phyloP scores from a whole-genome alignment of 805 yeast genomes.

The Yamadazyma scolyti region DNA sequence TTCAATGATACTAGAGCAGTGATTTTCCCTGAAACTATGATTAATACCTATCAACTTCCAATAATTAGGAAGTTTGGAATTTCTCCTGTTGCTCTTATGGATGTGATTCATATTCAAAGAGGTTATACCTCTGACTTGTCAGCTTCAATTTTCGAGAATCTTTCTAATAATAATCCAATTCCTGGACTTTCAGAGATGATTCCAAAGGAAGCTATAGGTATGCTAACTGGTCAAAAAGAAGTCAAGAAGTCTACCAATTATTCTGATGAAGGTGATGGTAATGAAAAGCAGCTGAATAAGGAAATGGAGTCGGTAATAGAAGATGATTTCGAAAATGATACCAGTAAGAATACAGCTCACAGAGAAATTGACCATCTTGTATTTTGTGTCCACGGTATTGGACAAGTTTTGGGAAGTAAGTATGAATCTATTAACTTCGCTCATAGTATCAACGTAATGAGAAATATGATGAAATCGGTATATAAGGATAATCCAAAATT shows the following conservation, averaged over 20 bases:
- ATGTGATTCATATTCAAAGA: conserved; percentile 48
- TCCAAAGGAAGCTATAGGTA: conserved; percentile 22
- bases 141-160: conserved; percentile 26
- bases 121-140: conserved; percentile 42
- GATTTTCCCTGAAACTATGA: conserved; percentile 41
- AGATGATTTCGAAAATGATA: conserved; percentile 44
- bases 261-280: conserved; percentile 8
- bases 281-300: conserved; percentile 16
- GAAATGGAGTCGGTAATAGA: conserved; percentile 44
- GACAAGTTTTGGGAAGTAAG: conserved; percentile 77
- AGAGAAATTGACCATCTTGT: conserved; percentile 59
- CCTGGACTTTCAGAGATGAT: conserved; percentile 31
- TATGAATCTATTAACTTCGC: conserved; percentile 83
- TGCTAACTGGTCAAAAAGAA: conserved; percentile 15
- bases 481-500: conserved; percentile 40
- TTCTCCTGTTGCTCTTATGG: conserved; percentile 35
- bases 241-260: conserved; percentile 16
- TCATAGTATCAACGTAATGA: conserved; percentile 70
- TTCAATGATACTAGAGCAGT: conserved; percentile 44
- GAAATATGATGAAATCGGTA: conserved; percentile 53
- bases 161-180: conserved; percentile 27
- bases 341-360: conserved; percentile 16
- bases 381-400: conserved; percentile 93
- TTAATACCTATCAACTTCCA: conserved; percentile 33
- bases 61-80: conserved; percentile 33